phyloP scores from a whole-genome alignment of 768 basidiomycete genomes.

The Calocybe indica region DNA sequence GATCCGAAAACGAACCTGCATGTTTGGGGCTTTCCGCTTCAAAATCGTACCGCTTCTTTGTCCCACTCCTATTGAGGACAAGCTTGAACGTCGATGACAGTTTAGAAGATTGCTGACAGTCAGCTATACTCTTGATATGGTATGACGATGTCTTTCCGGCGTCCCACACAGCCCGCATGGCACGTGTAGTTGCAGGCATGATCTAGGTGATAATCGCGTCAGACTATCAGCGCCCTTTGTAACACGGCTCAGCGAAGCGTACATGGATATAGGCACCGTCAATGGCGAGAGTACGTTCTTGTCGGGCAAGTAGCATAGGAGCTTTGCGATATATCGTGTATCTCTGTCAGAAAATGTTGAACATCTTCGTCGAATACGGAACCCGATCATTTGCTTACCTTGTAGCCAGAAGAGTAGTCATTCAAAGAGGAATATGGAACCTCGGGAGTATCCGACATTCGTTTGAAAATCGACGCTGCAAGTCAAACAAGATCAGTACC shows the following conservation, averaged over 20 bases:
- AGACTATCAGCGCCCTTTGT: conserved; percentile 1
- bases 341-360: conserved; percentile 43
- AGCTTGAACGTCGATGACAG: conserved; percentile 84
- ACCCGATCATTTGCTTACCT: conserved; percentile 36
- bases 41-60: conserved; percentile 93
- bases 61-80: conserved; percentile 66
- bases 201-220: conserved; percentile 45
- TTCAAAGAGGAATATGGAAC: conserved; percentile 52
- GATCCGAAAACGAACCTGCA: conserved; percentile 43
- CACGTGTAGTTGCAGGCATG: conserved; percentile 78
- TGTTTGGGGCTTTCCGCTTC: conserved; percentile 85
- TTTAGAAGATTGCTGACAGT: conserved; percentile 80
- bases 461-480: conserved; percentile 89
- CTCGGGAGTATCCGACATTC: conserved; percentile 70
- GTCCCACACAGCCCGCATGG: conserved; percentile 72
- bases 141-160: conserved; percentile 89
- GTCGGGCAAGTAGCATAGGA: conserved; percentile 87
- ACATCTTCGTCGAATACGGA: not conserved
- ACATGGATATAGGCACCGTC: conserved; percentile 95
- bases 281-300: conserved; percentile 87
- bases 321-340: conserved; percentile 91
- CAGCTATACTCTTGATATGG: conserved; percentile 81
- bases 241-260: conserved; percentile 12
- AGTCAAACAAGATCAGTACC: not conserved
- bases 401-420: conserved; percentile 84